These are phyloP conservation scores for Peribolospora kevripleyi DNA, from an alignment of 768 basidiomycete genomes.

Conservation along the genomic window DNA sequence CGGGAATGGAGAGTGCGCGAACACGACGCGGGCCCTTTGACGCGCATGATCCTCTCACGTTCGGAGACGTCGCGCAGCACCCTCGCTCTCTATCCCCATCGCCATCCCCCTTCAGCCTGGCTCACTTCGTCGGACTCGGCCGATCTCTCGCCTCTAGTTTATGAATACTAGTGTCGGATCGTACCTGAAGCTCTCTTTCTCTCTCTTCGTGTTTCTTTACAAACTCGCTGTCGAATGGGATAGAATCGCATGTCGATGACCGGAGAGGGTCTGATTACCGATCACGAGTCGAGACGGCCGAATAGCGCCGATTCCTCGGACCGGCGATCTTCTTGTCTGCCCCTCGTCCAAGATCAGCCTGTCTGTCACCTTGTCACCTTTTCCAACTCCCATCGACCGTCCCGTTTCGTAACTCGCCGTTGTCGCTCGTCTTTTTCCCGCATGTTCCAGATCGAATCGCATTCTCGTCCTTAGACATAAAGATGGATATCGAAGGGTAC, in stretches of 20 bases:
- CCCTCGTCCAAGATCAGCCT: not conserved
- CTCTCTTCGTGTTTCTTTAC: not conserved
- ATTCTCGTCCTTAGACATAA: not conserved
- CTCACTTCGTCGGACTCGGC: too few relatives aligned
- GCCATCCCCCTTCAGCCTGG: too few relatives aligned
- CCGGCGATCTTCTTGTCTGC: not conserved
- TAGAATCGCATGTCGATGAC: not conserved
- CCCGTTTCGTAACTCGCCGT: not conserved
- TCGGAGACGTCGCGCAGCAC: too few relatives aligned
- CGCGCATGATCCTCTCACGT: too few relatives aligned
- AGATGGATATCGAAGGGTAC: conserved; percentile 13
- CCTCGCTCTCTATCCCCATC: too few relatives aligned
- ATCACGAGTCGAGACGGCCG: not conserved
- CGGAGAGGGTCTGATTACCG: not conserved
- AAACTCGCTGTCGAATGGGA: not conserved
- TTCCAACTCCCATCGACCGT: not conserved
- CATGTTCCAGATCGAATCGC: not conserved
- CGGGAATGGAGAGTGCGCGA: too few relatives aligned
- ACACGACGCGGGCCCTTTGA: too few relatives aligned
- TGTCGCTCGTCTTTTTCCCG: not conserved
- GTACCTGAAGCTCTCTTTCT: not conserved
- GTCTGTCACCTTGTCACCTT: not conserved
- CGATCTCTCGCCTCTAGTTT: not conserved
- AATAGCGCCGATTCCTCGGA: too few relatives aligned
- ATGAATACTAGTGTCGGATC: not conserved